These are phyloP conservation scores for Yarrowia divulgata DNA, from an alignment of 805 yeast genomes.

Conservation along the genomic window DNA sequence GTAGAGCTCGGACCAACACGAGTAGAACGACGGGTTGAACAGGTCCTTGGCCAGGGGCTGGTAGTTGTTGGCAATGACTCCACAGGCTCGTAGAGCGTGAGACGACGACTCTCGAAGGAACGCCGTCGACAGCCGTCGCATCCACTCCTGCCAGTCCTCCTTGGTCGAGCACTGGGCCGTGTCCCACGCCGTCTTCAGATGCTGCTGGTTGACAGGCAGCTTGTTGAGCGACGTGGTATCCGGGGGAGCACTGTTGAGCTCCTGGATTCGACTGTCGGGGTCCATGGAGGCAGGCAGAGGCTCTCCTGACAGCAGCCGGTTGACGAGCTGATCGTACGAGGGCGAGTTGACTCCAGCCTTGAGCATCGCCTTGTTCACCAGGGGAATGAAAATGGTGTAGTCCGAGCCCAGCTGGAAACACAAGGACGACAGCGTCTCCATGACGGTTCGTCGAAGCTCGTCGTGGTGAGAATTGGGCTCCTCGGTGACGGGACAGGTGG, in stretches of 20 bases:
- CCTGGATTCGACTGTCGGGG: constrained; percentile 60
- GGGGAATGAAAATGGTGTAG: constrained; percentile 84
- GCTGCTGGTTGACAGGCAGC: constrained; percentile 70
- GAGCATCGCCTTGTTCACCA: constrained; percentile 67
- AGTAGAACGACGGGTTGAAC: constrained; percentile 92
- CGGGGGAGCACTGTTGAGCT: constrained; percentile 63
- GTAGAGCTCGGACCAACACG: constrained; percentile 93
- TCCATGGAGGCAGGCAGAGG: constrained; percentile 80
- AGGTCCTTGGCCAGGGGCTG: constrained; percentile 87
- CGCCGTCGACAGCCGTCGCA: constrained; percentile 83
- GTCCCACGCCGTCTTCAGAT: constrained; percentile 87
- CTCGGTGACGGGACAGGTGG: constrained; percentile 44
- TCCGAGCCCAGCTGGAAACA: constrained; percentile 83
- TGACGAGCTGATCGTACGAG: constrained; percentile 80
- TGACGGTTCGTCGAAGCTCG: constrained; percentile 68
- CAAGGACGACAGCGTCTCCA: constrained; percentile 78
- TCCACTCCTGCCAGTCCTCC: constrained; percentile 99
- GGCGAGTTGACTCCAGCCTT: constrained; percentile 71
- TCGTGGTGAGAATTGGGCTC: constrained; percentile 52
- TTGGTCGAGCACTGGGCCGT: constrained; percentile 85
- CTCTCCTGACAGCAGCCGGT: constrained; percentile 79
- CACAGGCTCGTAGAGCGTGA: constrained; percentile 91
- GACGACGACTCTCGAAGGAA: constrained; percentile 91
- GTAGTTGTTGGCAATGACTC: constrained; percentile 84
- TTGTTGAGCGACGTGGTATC: constrained; percentile 65